Evolutionary conservation across 805 yeast genomes (phyloP).

Genomic region (Kodamaea leandrae): DNA sequence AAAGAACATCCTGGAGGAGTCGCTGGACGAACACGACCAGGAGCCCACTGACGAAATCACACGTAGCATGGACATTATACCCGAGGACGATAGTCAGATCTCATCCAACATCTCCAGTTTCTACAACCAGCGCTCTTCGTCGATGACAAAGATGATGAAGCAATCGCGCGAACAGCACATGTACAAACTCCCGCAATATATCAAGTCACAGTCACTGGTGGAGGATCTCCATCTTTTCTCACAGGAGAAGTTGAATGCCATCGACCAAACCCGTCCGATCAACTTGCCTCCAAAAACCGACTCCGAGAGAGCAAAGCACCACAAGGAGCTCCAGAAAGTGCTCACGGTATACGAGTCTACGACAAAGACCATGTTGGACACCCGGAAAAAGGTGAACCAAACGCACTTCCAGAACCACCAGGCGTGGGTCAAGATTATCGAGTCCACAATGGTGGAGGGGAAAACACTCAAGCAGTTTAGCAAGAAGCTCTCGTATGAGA

Average conservation of each 20-base stretch:
- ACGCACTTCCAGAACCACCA: conserved; percentile 22
- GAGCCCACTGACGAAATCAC: background rate
- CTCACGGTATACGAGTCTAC: conserved; percentile 39
- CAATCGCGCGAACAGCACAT: conserved; percentile 30
- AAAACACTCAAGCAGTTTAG: conserved; percentile 19
- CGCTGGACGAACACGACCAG: background rate
- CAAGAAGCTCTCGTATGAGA: conserved; percentile 27
- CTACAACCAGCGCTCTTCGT: conserved; percentile 34
- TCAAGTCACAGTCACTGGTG: conserved; percentile 41
- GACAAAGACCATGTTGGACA: conserved; percentile 22
- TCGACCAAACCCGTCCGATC: conserved; percentile 65
- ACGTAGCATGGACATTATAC: conserved; percentile 3
- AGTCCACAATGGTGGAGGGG: conserved; percentile 14
- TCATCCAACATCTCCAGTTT: conserved; percentile 36
- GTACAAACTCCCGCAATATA: conserved; percentile 37
- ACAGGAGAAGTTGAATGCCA: conserved; percentile 51
- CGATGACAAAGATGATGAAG: conserved; percentile 33
- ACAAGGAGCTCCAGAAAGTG: conserved; percentile 49
- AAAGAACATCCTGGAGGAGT: background rate
- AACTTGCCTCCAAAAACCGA: conserved; percentile 67
- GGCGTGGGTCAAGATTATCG: conserved; percentile 26
- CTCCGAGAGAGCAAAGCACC: conserved; percentile 54
- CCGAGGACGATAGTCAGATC: conserved; percentile 33
- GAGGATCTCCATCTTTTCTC: conserved; percentile 64
- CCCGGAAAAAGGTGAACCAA: conserved; percentile 20